These are phyloP conservation scores for Pholiota molesta DNA, from an alignment of 768 basidiomycete genomes.

Conservation along the genomic window DNA sequence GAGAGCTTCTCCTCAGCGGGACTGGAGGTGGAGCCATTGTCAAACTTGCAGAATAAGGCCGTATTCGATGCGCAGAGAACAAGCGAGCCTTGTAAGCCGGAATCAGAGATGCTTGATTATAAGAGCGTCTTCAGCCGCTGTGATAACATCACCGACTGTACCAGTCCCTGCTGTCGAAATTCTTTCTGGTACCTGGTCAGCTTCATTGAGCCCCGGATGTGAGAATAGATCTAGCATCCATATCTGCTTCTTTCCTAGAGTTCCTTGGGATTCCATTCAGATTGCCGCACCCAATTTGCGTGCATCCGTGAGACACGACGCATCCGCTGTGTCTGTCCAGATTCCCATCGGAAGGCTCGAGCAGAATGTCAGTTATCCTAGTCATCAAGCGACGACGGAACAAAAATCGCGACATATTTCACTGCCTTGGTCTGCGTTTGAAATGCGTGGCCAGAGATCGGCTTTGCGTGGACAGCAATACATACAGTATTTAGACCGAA, in stretches of 20 bases:
- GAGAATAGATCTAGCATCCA: conserved; percentile 27
- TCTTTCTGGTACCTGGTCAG: conserved; percentile 31
- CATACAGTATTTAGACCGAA: background rate
- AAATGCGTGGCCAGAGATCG: conserved; percentile 8
- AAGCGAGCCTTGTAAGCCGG: conserved; percentile 20
- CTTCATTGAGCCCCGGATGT: conserved; percentile 20
- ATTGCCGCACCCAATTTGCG: conserved; percentile 6
- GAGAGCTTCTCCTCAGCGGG: conserved; percentile 31
- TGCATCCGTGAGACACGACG: conserved; percentile 8
- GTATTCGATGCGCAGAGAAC: conserved; percentile 15
- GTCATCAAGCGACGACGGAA: conserved; percentile 21
- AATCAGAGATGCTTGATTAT: conserved; percentile 30
- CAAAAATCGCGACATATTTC: conserved; percentile 8
- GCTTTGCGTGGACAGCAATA: background rate
- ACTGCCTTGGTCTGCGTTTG: conserved; percentile 1
- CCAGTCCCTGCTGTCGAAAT: conserved; percentile 32
- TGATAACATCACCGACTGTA: conserved; percentile 28
- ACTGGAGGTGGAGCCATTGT: conserved; percentile 26
- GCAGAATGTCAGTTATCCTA: conserved; percentile 9
- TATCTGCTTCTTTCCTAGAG: conserved; percentile 22
- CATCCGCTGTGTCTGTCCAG: conserved; percentile 9
- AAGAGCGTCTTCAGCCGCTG: conserved; percentile 30
- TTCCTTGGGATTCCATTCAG: conserved; percentile 25
- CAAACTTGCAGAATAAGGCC: conserved; percentile 4
- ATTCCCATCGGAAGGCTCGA: conserved; percentile 11